Base-by-base conservation (phyloP, 2,329 filamentous ascomycete species). In the Trichoderma endophyticum region DNA sequence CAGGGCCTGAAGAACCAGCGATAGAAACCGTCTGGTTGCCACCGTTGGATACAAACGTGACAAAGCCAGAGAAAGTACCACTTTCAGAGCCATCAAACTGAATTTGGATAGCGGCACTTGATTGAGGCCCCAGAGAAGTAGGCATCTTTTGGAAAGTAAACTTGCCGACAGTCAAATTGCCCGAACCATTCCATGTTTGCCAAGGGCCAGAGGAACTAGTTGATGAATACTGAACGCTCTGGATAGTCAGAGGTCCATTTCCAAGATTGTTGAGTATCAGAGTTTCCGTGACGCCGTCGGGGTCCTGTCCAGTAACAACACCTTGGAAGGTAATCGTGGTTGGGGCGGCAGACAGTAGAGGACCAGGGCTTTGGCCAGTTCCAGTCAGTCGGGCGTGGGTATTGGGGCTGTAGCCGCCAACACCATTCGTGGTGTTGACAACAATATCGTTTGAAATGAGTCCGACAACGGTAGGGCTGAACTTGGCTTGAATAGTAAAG, bases 81-180 rank as follows among this genome's bases (percentile, higher is more conserved):
- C 80, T 81, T 0, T 66, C 72, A 0, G 81, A 80, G 0, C 86
- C 84, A 63, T 86, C 80, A 68, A 89, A 89, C 34, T 79, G 81
- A 43, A 89, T 79, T 3, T 77, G 80, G 2, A 88, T 79, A 1
- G 83, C 81, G 0, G 80, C 76, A 1, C 79, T 81, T 0, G 75
- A 74, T 6, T 84, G 83, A 34, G 83, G 82, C 0, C 78, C 78
- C 18, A 89, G 82, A 0, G 79, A 81, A 0, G 78, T 73, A 0
- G 87, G 88, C 1, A 90, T 78, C 4, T 83, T 81, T 18, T 77
- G 77, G 70, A 90, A 80, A 0, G 80, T 84, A 73, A 89, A 90
- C 15, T 84, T 79, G 0, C 86, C 86, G 2, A 85, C 81, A 4
- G 78, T 78, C 2, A 83, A 77, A 8, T 81, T 78, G 4, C 80